Percentiles rank a stretch among this genome's conserved stretches.
phyloP scores from a whole-genome alignment of 208 protist genomes.

The Wallacemonas rigidus region DNA sequence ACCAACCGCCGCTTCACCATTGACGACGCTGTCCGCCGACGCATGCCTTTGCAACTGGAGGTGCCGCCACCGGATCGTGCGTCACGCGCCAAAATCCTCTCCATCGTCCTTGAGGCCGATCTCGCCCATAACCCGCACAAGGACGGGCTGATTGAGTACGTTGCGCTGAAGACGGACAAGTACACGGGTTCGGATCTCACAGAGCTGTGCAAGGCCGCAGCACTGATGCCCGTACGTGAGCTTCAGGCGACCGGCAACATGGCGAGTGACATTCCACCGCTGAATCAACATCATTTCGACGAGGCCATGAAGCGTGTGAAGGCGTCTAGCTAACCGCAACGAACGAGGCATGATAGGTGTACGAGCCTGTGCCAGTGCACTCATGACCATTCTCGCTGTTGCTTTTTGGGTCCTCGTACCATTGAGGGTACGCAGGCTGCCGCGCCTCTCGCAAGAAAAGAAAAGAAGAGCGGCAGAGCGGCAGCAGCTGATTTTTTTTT shows the following conservation, averaged over 20 bases:
- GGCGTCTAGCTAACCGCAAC: constrained; percentile 37
- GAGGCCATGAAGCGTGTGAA: constrained; percentile 72
- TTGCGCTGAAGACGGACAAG: constrained; percentile 76
- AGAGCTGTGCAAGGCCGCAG: constrained; percentile 92
- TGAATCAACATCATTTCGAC: constrained; percentile 73
- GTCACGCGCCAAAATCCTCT: constrained; percentile 74
- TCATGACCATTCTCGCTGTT: too few species aligned
- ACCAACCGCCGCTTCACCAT: constrained; percentile 91
- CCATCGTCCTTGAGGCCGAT: constrained; percentile 71
- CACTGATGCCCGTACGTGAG: constrained; percentile 73
- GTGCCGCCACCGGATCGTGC: constrained; percentile 67
- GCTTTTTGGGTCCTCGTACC: too few species aligned
- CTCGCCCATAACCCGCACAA: constrained; percentile 46
- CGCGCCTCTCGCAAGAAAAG: not conserved
- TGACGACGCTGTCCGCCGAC: constrained; percentile 91
- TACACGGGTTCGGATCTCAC: constrained; percentile 94
- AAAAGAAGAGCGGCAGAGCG: not conserved
- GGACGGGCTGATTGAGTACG: constrained; percentile 60
- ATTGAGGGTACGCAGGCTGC: too few species aligned
- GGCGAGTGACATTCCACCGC: constrained; percentile 43
- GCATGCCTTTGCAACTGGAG: constrained; percentile 87
- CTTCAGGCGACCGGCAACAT: constrained; percentile 28
- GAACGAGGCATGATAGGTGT: not conserved
- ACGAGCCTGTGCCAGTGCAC: too few species aligned
- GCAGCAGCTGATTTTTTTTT: constrained; percentile 3